Evolutionary conservation across 129 eudicot genomes (phyloP), one percentile per base, ranked within the genome.

Genomic region (Scalesia atractyloides): DNA sequence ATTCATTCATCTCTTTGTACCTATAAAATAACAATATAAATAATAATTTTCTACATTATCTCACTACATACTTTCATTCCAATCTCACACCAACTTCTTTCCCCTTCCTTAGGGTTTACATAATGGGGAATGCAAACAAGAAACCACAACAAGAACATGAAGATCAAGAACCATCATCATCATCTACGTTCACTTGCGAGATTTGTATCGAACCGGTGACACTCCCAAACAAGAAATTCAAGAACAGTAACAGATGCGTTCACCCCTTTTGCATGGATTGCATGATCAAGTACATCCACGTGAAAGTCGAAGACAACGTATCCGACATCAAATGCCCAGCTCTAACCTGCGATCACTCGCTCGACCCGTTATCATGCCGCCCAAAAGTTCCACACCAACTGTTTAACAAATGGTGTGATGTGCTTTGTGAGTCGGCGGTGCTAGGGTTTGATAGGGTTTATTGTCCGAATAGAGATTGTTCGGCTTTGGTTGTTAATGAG

Each of bases 231-330:
- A 70, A 69, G 48, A 73, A 37, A n/a, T 80, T 80, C 84, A 64
- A 33, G 7, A 79, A 80, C 74, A 54, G 57, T 7, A 58, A 19
- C 64, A 59, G 15, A 18, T 84, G 92, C 46, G 14, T 49, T 4
- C 92, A 86, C 81, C 88, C 85, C 15, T 86, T 78, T 75, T 90
- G 96, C 74, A 75, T 75, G 33, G 90, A 86, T n/a, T 90, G 96
- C 73, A 74, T 81, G 66, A 60, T 76, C 76, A 86, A 81, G 49
- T 83, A 87, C 86, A 79, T 90, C 59, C 56, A 77, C 14, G 93
- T 79, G 26, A 82, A 82, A 37, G 77, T 85, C 65, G 83, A 87
- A 4, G 88, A 87, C n/a, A 81, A 74, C 79, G 83, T 70, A 5
- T 81, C 75, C 14, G 19, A 57, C 36, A 87, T 90, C 77, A 70